These are phyloP conservation scores for Plantago lanceolata DNA, from an alignment of 305 asterid species.

Conservation along the genomic window DNA sequence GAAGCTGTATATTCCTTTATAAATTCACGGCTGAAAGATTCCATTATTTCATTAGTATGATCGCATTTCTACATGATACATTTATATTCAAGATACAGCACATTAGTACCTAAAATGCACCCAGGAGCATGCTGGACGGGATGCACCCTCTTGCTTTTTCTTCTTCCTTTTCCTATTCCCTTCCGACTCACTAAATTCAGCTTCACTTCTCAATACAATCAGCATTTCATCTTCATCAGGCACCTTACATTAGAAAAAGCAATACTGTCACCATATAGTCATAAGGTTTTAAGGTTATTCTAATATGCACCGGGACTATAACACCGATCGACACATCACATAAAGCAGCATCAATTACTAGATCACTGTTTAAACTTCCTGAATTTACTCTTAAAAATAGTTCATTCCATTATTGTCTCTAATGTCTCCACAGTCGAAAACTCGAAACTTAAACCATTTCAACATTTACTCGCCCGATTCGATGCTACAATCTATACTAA, in stretches of 20 bases:
- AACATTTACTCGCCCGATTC: neutral
- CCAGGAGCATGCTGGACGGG: constrained; percentile 98
- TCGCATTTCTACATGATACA: neutral
- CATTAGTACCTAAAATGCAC: constrained; percentile 78
- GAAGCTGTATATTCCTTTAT: constrained; percentile 91
- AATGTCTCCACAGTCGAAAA: neutral
- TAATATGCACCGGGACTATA: neutral
- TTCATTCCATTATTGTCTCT: neutral
- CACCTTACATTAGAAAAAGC: constrained; percentile 34
- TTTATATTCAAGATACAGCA: neutral
- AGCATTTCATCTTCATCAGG: constrained; percentile 51
- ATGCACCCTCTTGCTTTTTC: constrained; percentile 60
- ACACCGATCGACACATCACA: neutral
- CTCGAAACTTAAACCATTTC: neutral
- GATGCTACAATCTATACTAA: neutral
- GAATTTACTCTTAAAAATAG: neutral
- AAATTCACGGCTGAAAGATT: constrained; percentile 65
- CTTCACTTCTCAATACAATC: constrained; percentile 55
- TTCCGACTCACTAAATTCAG: constrained; percentile 56
- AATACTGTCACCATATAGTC: constrained; percentile 17
- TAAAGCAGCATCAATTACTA: neutral
- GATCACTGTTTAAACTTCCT: neutral
- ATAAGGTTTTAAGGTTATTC: too few relatives aligned
- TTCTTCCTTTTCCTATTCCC: constrained; percentile 70
- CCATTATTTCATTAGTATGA: constrained; percentile 25